Base-by-base conservation (phyloP, 1,139 yeast species). In the Magnusiomyces tetraspermus region DNA sequence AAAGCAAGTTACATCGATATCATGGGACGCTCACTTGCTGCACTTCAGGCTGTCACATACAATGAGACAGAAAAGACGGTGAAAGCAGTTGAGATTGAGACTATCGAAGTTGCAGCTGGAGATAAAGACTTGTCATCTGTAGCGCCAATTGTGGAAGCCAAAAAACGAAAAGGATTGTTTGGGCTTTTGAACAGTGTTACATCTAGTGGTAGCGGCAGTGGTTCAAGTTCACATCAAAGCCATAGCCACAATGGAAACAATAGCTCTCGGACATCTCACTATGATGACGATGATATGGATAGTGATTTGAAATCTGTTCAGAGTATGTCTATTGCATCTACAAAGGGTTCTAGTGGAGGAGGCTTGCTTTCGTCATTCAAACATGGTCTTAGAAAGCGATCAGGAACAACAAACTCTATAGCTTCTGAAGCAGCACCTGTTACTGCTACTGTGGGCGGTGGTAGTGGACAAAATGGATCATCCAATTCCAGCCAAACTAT, bases 51-150 rank as follows among this genome's bases (percentile, higher is more conserved):
- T 44, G 85, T 88, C 59, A 77, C 92, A 59, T 73, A 77, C 48
- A 82, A 83, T 57, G 98, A 94, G 65, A 82, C 87, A 3, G 70
- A 71, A 49, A 77, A 95, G 57, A 82, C 90, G 38, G 76, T 76
- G 53, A 78, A 82, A 28, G 96, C 88, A 63, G 97, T 90, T 17
- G 94, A 85, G 61, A 82, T 90, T 52, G 97, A 92, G 66, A 81
- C 94, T 19, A 88, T 94, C 59, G 94, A 88, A 66, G 80, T 83
- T 57, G 90, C 85, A 51, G 94, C 95, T 0, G 88, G 85, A 13
- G 92, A 84, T 60, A 76, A 65, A 51, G 72, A 69, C 49, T 55
- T 69, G 55, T 59, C 63, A 15, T 58, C 68, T 1, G 61, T 69
- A 8, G 70, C 72, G 4, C 63, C 64, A 10, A 65, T 67, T 31